phyloP scores from a whole-genome alignment of 1,284 basidiomycete genomes.

The Psilocybe mexicana region DNA sequence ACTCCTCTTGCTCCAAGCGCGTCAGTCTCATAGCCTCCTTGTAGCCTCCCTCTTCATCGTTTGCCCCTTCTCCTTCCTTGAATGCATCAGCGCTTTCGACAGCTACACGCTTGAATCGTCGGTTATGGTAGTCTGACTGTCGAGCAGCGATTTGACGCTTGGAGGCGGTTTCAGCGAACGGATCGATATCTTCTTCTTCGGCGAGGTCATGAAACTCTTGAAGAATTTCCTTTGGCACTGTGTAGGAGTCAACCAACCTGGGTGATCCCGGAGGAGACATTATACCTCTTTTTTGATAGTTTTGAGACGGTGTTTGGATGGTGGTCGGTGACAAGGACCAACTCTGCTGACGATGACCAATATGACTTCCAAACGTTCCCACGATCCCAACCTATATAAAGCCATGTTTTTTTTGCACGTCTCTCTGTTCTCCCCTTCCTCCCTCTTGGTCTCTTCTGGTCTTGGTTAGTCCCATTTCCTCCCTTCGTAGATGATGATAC shows the following conservation, averaged over 20 bases:
- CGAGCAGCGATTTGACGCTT: slow-evolving; percentile 92
- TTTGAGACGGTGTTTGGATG: slow-evolving; percentile 19
- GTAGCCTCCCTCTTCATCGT: slow-evolving; percentile 83
- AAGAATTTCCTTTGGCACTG: slow-evolving; percentile 91
- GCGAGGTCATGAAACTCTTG: slow-evolving; percentile 93
- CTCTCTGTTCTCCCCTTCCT: neutral
- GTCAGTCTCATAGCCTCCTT: slow-evolving; percentile 95
- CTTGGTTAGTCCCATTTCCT: slow-evolving; percentile 29
- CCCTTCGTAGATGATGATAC: slow-evolving; percentile 39
- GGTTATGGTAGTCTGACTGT: slow-evolving; percentile 94
- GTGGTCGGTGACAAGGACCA: slow-evolving; percentile 23
- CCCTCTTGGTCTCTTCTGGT: slow-evolving; percentile 4
- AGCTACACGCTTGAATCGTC: slow-evolving; percentile 84
- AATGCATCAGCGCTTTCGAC: slow-evolving; percentile 82
- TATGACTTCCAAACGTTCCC: slow-evolving; percentile 27
- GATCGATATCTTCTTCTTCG: slow-evolving; percentile 90
- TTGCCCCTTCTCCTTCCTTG: slow-evolving; percentile 59
- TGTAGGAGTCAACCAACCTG: slow-evolving; percentile 81
- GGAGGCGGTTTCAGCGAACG: slow-evolving; percentile 90
- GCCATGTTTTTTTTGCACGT: slow-evolving; percentile 16
- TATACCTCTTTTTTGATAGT: slow-evolving; percentile 32
- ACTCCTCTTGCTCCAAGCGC: slow-evolving; percentile 92
- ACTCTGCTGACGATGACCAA: slow-evolving; percentile 30
- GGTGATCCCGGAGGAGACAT: slow-evolving; percentile 56
- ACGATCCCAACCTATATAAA: slow-evolving; percentile 29